Percentiles rank a stretch among this genome's conserved stretches.
Conservation (phyloP, 495 filamentous ascomycete species). For the Choiromyces venosus region DNA sequence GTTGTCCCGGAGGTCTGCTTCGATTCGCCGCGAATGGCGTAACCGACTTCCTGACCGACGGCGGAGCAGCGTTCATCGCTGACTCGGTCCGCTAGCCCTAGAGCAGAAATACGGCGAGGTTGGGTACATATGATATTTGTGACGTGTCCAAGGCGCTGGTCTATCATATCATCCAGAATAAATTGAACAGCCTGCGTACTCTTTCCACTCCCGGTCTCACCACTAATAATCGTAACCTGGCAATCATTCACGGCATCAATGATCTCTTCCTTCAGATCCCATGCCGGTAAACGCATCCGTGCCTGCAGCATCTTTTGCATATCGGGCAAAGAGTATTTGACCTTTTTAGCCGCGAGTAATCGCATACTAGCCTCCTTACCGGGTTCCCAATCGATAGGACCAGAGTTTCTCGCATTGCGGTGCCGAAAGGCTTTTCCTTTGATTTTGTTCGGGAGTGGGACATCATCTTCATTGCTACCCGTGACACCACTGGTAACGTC, state of each 20-base stretch:
- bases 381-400: conserved; percentile 41
- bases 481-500: conserved; percentile 69
- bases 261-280: conserved; percentile 72
- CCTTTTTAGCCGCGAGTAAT: conserved; percentile 41
- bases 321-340: conserved; percentile 48
- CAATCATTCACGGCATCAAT: conserved; percentile 63
- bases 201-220: conserved; percentile 94
- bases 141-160: conserved; percentile 61
- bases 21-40: conserved; percentile 88
- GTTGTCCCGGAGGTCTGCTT: conserved; percentile 62
- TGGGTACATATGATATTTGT: conserved; percentile 97
- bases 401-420: conserved; percentile 2
- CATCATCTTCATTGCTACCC: conserved; percentile 48
- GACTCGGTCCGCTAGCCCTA: conserved; percentile 89
- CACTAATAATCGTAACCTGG: conserved; percentile 92
- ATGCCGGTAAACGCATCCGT: conserved; percentile 74
- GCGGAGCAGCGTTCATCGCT: conserved; percentile 78
- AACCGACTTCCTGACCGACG: conserved; percentile 87
- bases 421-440: conserved; percentile 39
- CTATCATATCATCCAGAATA: conserved; percentile 84
- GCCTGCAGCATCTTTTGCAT: conserved; percentile 65
- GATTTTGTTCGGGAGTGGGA: conserved; percentile 36
- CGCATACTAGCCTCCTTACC: conserved; percentile 45
- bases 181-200: conserved; percentile 97
- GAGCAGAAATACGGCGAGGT: conserved; percentile 86